Base-by-base conservation (phyloP, 1,284 basidiomycete species). In the Ganoderma lucidum region DNA sequence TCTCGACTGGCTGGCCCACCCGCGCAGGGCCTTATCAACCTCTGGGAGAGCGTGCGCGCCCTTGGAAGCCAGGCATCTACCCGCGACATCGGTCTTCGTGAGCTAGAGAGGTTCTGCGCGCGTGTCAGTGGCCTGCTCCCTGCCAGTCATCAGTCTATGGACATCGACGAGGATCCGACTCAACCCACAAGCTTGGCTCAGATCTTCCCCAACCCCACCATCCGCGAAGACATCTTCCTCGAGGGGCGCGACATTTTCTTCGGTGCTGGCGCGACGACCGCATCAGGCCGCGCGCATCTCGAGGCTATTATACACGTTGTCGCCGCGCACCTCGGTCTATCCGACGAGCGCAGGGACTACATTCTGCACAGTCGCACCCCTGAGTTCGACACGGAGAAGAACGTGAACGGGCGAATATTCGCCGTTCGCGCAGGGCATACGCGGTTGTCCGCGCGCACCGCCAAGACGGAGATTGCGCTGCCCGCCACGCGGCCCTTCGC, bases 161-260 rank as follows among this genome's bases (percentile, higher is more conserved):
- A 86, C 63, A 65, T 85, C 35, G 83, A 86, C 70, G 63, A 72
- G 19, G 79, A 81, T 37, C 64, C 73, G n/a, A 75, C 79, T 1
- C 71, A 77, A 14, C 67, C 74, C 10, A 65, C 76, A 1, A 55
- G 78, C 5, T 81, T 86, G 28, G 78, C 82, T 14, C 77, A 80
- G 2, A 74, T 90, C 12, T 90, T 95, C 74, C 84, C 90, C n/a
- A 95, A 96, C 78, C 90, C 93, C 4, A 82, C 88, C 0, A 79
- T 96, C 12, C 91, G 97, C 67, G 97, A 99, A 78, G 95, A 97
- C 67, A 90, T 98, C 32, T 96, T 94, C 75, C 85, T 97, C 56
- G 95, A 98, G 78, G 95, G 95, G 0, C 87, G 93, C 35, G 98
- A 99, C 79, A 89, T 98, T 35, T 99, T 99, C 82, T 93, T 99